Evolutionary conservation across 768 basidiomycete genomes (phyloP).

Genomic region (Podaxis pistillaris): DNA sequence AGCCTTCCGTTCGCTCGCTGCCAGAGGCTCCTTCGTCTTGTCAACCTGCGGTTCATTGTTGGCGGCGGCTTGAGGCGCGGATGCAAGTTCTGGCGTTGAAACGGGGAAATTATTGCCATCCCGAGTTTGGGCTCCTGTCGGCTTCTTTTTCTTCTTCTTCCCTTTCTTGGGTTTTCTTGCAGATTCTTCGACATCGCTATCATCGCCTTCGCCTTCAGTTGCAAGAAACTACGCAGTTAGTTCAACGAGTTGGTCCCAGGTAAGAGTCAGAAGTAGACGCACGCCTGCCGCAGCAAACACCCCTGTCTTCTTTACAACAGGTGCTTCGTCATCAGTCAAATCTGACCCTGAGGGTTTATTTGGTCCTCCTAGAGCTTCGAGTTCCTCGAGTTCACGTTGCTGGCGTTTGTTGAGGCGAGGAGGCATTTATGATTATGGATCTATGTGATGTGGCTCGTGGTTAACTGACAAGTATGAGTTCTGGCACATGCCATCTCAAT

Average conservation of each 20-base stretch:
- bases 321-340: conserved; percentile 39
- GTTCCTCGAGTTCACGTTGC: conserved; percentile 81
- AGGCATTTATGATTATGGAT: conserved; percentile 43
- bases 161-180: conserved; percentile 20
- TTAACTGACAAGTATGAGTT: too few relatives aligned
- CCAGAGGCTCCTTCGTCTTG: conserved; percentile 16
- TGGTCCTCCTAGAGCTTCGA: conserved; percentile 48
- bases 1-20: conserved; percentile 51
- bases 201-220: not conserved
- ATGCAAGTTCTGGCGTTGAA: conserved; percentile 3
- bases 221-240: not conserved
- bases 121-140: conserved; percentile 4
- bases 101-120: not conserved
- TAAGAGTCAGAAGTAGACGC: not conserved
- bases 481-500: too few relatives aligned
- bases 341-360: conserved; percentile 1
- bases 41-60: conserved; percentile 8
- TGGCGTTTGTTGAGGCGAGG: conserved; percentile 82
- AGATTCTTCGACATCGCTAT: not conserved
- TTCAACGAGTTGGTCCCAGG: not conserved
- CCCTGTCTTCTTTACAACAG: not conserved
- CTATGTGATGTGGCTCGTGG: too few relatives aligned
- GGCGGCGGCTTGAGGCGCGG: not conserved
- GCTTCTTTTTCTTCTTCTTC: conserved; percentile 45
- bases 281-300: conserved; percentile 5